phyloP scores from a whole-genome alignment of 2,329 filamentous ascomycete species.

The Alternaria arbusti region DNA sequence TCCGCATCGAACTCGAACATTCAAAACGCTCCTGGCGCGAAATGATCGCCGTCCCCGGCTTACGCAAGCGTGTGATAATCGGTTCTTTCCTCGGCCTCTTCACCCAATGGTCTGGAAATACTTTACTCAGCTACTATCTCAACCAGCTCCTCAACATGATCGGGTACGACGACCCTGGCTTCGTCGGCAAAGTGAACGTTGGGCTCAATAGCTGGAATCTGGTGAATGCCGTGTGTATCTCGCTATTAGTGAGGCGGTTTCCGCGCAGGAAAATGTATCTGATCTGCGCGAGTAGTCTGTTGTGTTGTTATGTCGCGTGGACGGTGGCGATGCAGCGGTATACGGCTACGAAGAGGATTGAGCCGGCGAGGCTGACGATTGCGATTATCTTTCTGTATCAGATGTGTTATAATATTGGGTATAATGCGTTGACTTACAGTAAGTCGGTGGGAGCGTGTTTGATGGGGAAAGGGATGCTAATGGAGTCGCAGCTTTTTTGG shows the following conservation, averaged over 20 bases:
- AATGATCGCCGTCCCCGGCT: conserved; percentile 66
- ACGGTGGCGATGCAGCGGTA: conserved; percentile 60
- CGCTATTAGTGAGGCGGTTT: conserved; percentile 61
- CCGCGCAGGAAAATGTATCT: conserved; percentile 64
- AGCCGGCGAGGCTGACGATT: conserved; percentile 50
- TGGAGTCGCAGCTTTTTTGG: conserved; percentile 53
- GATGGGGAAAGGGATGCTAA: conserved; percentile 2
- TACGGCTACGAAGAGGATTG: conserved; percentile 31
- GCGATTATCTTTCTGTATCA: conserved; percentile 61
- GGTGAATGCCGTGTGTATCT: conserved; percentile 61
- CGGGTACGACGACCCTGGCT: conserved; percentile 58
- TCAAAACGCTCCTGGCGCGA: conserved; percentile 63
- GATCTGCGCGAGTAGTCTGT: conserved; percentile 41
- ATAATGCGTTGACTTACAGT: conserved; percentile 68
- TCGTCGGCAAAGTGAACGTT: conserved; percentile 53
- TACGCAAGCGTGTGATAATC: conserved; percentile 68
- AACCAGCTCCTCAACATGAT: conserved; percentile 65
- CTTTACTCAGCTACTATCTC: conserved; percentile 68
- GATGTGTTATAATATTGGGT: conserved; percentile 64
- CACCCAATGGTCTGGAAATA: conserved; percentile 70
- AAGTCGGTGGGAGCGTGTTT: conserved; percentile 4
- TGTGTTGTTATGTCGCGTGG: conserved; percentile 45
- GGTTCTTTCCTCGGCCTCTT: conserved; percentile 69
- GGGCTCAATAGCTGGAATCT: conserved; percentile 67
- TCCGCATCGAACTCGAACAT: conserved; percentile 61